Conservation (phyloP, 129 eudicot species). For the Flaveria sonorensis region DNA sequence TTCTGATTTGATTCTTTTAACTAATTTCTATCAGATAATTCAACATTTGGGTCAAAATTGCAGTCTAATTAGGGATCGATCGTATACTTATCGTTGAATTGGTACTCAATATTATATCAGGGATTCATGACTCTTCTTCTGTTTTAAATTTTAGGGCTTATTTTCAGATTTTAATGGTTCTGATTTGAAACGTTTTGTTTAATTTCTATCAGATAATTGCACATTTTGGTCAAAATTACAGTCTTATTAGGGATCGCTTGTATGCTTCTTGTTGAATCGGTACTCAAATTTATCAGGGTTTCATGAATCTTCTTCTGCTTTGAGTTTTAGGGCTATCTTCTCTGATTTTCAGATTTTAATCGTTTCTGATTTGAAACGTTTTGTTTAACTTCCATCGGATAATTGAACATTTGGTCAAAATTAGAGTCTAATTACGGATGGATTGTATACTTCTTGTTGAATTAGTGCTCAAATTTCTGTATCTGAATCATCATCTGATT, state of each 20-base stretch:
- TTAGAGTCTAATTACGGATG: background rate
- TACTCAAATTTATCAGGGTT: no score
- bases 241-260: background rate
- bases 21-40: no score
- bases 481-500: background rate
- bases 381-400: background rate
- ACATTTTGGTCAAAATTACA: slow-evolving; percentile 11
- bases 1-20: no score
- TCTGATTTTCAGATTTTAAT: background rate
- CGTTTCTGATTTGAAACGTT: background rate
- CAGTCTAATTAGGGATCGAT: background rate
- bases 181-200: background rate
- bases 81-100: background rate
- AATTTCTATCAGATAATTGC: background rate
- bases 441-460: background rate
- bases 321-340: no score
- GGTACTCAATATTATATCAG: no score
- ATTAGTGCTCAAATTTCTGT: background rate
- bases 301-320: no score
- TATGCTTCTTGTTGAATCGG: no score
- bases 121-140: no score
- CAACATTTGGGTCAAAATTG: background rate
- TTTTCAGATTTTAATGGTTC: background rate
- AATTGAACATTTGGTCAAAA: slow-evolving; percentile 3
- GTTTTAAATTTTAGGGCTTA: no score